phyloP scores from a whole-genome alignment of 495 filamentous ascomycete species.

The Xylaria sp. region DNA sequence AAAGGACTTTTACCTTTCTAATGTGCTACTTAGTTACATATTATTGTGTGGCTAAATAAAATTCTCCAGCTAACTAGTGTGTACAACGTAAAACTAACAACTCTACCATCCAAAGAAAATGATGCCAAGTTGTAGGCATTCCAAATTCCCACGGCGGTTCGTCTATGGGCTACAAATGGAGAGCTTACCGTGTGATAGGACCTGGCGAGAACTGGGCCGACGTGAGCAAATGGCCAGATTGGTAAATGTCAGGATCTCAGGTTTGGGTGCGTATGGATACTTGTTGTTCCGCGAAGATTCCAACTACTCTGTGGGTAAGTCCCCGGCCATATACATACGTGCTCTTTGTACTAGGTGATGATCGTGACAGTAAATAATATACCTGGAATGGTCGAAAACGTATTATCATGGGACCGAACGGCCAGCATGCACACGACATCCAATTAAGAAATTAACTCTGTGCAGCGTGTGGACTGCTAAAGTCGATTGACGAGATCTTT shows the following conservation, averaged over 20 bases:
- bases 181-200: background rate
- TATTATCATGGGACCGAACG: background rate
- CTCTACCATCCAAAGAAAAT: background rate
- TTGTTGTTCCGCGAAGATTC: no score
- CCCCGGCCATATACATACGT: no score
- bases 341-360: no score
- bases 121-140: background rate
- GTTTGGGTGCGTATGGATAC: no score
- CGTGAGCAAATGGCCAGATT: background rate
- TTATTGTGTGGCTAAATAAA: no score
- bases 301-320: no score
- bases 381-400: conserved; percentile 3
- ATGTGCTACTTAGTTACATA: no score
- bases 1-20: no score
- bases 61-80: background rate
- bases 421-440: background rate
- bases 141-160: no score
- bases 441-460: conserved; percentile 2
- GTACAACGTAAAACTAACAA: background rate
- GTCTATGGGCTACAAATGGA: no score
- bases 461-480: background rate
- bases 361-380: no score
- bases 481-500: conserved; percentile 5
- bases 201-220: background rate
- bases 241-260: no score